Conservation (phyloP, 257 asterid species). For the Knoxia roxburghii region DNA sequence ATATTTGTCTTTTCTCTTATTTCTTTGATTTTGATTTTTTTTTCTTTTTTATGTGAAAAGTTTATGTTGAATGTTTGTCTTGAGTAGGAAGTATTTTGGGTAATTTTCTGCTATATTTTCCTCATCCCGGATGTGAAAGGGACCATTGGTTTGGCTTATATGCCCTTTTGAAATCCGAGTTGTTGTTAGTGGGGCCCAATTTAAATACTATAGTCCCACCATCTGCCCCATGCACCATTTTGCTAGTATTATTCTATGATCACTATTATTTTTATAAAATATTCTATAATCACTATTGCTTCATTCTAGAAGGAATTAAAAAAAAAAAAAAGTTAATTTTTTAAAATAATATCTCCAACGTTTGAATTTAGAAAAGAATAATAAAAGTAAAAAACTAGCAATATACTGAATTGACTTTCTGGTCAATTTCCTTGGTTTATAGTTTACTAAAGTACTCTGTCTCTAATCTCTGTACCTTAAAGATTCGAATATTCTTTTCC, state of each 20-base stretch:
- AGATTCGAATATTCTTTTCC: conserved; percentile 13
- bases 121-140: conserved; percentile 41
- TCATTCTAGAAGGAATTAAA: background rate
- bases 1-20: background rate
- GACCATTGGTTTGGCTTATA: conserved; percentile 32
- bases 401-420: no score
- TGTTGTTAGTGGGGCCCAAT: conserved; percentile 23
- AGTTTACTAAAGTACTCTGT: no score
- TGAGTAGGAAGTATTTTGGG: conserved; percentile 13
- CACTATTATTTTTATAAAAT: background rate
- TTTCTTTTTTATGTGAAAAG: background rate
- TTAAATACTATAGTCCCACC: conserved; percentile 9
- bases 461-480: background rate
- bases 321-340: background rate
- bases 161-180: conserved; percentile 39
- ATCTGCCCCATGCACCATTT: no score
- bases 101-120: conserved; percentile 3
- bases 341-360: background rate
- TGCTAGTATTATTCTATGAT: no score
- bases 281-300: background rate
- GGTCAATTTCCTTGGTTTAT: background rate
- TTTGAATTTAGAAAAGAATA: background rate
- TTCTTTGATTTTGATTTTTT: background rate
- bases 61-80: background rate
- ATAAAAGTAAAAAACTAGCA: background rate